Conservation (phyloP, 2,329 filamentous ascomycete species). For the Colletotrichum phormii region DNA sequence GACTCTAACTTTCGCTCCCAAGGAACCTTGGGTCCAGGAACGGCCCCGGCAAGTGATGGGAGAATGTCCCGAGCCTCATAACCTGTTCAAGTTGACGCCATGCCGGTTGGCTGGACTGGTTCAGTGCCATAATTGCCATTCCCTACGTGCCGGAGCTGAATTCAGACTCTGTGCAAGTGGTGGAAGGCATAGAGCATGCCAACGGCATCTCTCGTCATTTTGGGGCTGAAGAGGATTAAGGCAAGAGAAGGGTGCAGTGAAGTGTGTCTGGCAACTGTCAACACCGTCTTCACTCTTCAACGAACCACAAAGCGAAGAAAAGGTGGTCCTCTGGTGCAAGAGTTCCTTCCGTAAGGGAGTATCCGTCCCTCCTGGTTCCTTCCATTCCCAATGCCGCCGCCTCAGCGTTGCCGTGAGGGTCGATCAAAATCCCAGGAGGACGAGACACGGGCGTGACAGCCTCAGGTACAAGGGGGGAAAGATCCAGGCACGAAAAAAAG, state of each 20-base stretch:
- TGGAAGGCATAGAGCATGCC: neutral
- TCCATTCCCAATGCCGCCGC: neutral
- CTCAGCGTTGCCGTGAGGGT: neutral
- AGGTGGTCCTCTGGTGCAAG: neutral
- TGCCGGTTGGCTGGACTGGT: neutral
- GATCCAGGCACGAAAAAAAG: neutral
- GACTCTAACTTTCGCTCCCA: too few species aligned
- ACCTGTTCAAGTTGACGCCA: neutral
- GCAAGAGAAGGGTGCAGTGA: neutral
- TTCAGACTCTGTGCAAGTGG: neutral
- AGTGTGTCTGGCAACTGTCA: too few species aligned
- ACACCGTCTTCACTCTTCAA: neutral
- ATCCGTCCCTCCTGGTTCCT: neutral
- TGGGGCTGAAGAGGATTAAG: neutral
- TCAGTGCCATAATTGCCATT: neutral
- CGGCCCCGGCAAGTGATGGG: neutral
- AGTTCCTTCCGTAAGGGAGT: neutral
- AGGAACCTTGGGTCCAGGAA: neutral
- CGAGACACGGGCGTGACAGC: neutral
- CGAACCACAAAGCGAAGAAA: neutral
- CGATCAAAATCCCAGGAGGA: too few species aligned
- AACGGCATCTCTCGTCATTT: neutral
- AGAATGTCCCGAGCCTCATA: neutral
- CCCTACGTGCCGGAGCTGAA: neutral
- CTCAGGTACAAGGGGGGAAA: neutral